Base-by-base conservation (phyloP, 257 asterid genomes). In the Craterostigma plantagineum region DNA sequence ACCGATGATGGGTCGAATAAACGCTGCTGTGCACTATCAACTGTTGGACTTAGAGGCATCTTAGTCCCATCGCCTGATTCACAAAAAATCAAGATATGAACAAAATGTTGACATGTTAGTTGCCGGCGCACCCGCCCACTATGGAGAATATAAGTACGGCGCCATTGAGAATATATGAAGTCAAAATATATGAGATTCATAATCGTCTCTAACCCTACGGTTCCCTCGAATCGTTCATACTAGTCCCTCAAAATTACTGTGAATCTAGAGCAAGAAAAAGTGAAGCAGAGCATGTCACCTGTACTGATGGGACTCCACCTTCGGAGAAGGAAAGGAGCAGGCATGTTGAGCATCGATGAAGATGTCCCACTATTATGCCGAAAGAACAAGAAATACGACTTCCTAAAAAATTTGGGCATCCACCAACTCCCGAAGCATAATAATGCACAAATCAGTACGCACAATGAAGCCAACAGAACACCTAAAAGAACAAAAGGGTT, bases 21-120 rank as follows among this genome's bases (percentile, higher is more conserved):
- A 46, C 86, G 60, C 41, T 68, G 82, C 46, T 67, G 78, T 53
- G 63, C 49, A 48, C 65, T 63, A 27, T 69, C 62, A 49, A 68
- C 62, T 38, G 93, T 81, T 42, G 99, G 99, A 66, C 99, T 90
- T 56, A 90, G 61, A 18, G 92, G 95, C 77, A 61, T 50, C 92
- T 90, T 90, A 50, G 55, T 73, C n/a, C n/a, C n/a, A 49, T 82
- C 92, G 16, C 86, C 94, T 83, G 66, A 49, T 56, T 50, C 61
- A 55, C 42, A 36, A 36, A 12, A 10, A 36, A 10, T 9, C 40
- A 36, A 36, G n/a, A n/a, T n/a, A n/a, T n/a, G n/a, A n/a, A n/a
- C n/a, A n/a, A n/a, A n/a, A n/a, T n/a, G n/a, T n/a, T n/a, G n/a
- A n/a, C n/a, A n/a, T n/a, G n/a, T n/a, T n/a, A n/a, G n/a, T n/a